Conservation (phyloP, 805 yeast species). For the Kazachstania kunashirensis region DNA sequence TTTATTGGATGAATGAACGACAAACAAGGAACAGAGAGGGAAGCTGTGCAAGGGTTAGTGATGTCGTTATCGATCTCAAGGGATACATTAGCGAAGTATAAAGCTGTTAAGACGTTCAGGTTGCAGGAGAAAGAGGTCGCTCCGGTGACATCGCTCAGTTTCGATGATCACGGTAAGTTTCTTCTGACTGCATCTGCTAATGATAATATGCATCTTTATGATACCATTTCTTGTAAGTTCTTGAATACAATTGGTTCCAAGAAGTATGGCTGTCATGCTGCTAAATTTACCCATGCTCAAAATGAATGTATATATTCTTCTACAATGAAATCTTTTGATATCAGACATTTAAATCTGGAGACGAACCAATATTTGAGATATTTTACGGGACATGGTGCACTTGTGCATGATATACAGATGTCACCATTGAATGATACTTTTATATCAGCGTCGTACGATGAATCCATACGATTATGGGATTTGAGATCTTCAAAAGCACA, state of each 20-base stretch:
- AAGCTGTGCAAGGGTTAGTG: too few species aligned
- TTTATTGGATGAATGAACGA: too few species aligned
- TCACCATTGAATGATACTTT: conserved; percentile 59
- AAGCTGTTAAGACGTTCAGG: conserved; percentile 42
- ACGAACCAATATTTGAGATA: conserved; percentile 76
- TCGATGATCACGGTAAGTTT: conserved; percentile 75
- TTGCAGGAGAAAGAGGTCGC: conserved; percentile 40
- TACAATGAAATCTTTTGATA: conserved; percentile 65
- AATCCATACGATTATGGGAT: conserved; percentile 85
- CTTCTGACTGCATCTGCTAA: conserved; percentile 70
- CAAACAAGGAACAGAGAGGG: too few species aligned
- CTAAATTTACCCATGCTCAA: conserved; percentile 69
- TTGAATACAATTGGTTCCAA: conserved; percentile 65
- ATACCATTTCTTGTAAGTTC: conserved; percentile 59
- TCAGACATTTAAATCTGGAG: conserved; percentile 66
- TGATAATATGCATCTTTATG: conserved; percentile 77
- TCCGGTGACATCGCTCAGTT: conserved; percentile 61
- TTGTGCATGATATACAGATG: conserved; percentile 64
- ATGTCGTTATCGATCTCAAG: conserved; percentile 21
- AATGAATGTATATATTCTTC: conserved; percentile 73
- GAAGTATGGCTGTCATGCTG: conserved; percentile 86
- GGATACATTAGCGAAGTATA: conserved; percentile 24
- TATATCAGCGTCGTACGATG: conserved; percentile 62
- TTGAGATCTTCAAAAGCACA: conserved; percentile 54
- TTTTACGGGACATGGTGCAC: conserved; percentile 76